These are phyloP conservation scores for Monilinia vaccinii-corymbosi DNA, from an alignment of 2,329 filamentous ascomycete genomes.

Conservation along the genomic window DNA sequence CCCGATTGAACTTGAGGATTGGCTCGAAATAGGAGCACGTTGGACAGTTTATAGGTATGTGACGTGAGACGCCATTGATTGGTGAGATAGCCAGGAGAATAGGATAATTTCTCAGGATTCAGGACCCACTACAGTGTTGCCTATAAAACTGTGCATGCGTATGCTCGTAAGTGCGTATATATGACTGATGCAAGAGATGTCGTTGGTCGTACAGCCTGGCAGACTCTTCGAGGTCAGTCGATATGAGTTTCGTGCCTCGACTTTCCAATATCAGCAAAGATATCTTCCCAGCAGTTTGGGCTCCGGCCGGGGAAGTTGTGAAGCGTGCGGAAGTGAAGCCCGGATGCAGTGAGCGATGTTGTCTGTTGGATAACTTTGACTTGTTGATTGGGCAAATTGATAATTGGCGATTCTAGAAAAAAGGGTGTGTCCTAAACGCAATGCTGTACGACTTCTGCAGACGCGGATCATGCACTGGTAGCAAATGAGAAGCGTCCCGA, in stretches of 20 bases:
- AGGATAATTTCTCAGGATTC: background rate
- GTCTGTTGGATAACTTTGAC: background rate
- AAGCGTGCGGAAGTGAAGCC: conserved; percentile 6
- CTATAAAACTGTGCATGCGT: conserved; percentile 7
- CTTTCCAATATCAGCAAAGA: conserved; percentile 2
- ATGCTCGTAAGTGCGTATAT: conserved; percentile 2
- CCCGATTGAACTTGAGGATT: conserved; percentile 4
- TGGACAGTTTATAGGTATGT: conserved; percentile 9
- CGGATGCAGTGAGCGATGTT: conserved; percentile 3
- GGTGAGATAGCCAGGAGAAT: background rate
- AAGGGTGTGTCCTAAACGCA: background rate
- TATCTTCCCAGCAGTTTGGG: conserved; percentile 8
- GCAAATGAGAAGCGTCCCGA: conserved; percentile 12
- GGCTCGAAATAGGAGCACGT: conserved; percentile 5
- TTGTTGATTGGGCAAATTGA: background rate
- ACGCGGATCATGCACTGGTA: conserved; percentile 4
- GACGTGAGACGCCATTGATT: conserved; percentile 10
- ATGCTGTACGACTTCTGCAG: conserved; percentile 9
- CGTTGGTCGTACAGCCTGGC: conserved; percentile 8
- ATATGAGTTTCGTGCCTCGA: conserved; percentile 5
- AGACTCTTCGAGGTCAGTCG: conserved; percentile 5
- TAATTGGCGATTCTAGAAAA: conserved; percentile 3
- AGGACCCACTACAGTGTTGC: conserved; percentile 2
- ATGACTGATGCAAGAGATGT: conserved; percentile 7
- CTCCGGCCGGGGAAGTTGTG: conserved; percentile 10